Conservation (phyloP, 306 rosid species). For the Mucuna pruriens region DNA sequence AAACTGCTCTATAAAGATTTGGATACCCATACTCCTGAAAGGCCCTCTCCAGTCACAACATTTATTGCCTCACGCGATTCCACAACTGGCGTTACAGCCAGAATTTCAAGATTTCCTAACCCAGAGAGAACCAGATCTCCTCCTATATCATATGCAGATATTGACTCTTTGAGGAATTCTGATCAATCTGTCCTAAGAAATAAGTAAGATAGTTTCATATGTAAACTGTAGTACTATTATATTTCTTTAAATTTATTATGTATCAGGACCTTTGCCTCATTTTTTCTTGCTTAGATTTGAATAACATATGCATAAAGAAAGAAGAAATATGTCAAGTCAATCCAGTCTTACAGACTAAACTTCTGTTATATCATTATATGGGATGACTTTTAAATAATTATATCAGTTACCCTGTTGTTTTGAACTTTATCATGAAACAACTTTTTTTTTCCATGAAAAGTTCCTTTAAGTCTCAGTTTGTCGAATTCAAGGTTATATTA, state of each 20-base stretch:
- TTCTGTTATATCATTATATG: constrained; percentile 6
- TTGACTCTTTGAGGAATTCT: constrained; percentile 42
- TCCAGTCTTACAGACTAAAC: constrained; percentile 23
- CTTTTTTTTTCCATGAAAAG: neutral
- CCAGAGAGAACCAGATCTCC: constrained; percentile 50
- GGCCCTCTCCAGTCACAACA: constrained; percentile 49
- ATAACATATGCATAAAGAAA: constrained; percentile 16
- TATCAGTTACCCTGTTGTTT: neutral
- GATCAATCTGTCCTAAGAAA: constrained; percentile 46
- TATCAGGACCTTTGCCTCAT: constrained; percentile 13
- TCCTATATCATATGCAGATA: constrained; percentile 48
- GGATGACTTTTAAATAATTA: constrained; percentile 19
- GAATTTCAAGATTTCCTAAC: constrained; percentile 54
- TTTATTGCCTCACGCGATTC: constrained; percentile 55
- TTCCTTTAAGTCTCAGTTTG: neutral
- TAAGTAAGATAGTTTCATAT: constrained; percentile 40
- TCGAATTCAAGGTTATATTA: constrained; percentile 3
- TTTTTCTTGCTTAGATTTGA: constrained; percentile 18
- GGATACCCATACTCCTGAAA: constrained; percentile 52
- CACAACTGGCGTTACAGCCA: constrained; percentile 46
- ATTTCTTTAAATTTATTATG: constrained; percentile 30
- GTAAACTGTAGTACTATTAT: neutral
- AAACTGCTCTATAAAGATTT: constrained; percentile 34
- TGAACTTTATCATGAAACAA: constrained; percentile 10
- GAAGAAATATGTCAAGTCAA: neutral